These are phyloP conservation scores for Actinomortierella ambigua DNA, from an alignment of 371 early-diverging fungal genomes.

Conservation along the genomic window DNA sequence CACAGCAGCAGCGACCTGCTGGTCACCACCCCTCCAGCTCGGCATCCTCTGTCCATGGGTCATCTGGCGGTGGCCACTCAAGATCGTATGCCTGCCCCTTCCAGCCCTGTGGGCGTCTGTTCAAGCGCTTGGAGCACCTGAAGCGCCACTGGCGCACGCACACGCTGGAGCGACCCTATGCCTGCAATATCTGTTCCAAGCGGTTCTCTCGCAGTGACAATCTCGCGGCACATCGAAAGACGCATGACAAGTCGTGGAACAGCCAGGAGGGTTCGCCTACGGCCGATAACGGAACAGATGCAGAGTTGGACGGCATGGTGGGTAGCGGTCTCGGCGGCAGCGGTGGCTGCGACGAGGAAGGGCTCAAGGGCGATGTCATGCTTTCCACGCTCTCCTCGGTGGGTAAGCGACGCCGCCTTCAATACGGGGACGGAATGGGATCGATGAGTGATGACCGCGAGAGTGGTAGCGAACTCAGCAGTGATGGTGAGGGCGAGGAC, in stretches of 20 bases:
- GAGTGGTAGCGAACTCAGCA: conserved; percentile 39
- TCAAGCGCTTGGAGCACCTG: conserved; percentile 83
- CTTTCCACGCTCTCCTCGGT: not conserved
- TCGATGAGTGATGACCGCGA: conserved; percentile 47
- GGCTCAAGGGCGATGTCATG: no score
- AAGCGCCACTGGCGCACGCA: conserved; percentile 82
- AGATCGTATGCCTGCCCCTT: conserved; percentile 54
- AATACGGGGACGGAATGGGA: conserved; percentile 27
- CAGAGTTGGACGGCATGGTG: no score
- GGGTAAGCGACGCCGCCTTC: conserved; percentile 32
- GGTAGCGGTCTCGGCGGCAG: no score
- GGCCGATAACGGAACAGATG: no score
- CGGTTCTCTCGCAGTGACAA: conserved; percentile 86
- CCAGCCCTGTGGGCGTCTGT: conserved; percentile 52
- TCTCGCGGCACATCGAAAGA: conserved; percentile 82
- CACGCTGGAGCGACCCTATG: conserved; percentile 76
- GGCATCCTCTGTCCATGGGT: not conserved
- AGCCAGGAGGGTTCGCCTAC: conserved; percentile 20
- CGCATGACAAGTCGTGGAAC: conserved; percentile 58
- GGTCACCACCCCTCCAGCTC: conserved; percentile 20
- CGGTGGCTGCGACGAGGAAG: no score
- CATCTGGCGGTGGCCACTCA: conserved; percentile 12
- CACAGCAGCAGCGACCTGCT: conserved; percentile 32
- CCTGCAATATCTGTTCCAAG: conserved; percentile 77
- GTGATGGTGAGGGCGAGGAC: conserved; percentile 29